Conservation (phyloP, 345 rosid genomes). For the Abelmoschus esculentus region DNA sequence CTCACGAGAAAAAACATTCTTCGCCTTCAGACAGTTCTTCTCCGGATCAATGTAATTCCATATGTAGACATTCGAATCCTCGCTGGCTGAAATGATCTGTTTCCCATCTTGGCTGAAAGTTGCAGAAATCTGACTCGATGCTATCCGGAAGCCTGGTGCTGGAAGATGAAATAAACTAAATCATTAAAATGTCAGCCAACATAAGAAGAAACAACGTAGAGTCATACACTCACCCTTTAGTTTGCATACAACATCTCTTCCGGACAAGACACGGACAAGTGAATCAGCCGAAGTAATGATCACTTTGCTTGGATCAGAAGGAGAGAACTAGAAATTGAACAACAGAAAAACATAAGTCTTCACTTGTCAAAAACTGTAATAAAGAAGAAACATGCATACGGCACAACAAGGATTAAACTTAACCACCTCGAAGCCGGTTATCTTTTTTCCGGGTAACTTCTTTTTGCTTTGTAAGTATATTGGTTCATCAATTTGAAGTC, state of each 20-base stretch:
- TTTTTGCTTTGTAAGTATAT: slow-evolving; percentile 44
- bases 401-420: not conserved
- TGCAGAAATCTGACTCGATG: slow-evolving; percentile 13
- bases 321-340: slow-evolving; percentile 34
- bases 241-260: slow-evolving; percentile 35
- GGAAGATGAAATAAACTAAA: not conserved
- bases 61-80: slow-evolving; percentile 40
- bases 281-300: slow-evolving; percentile 59
- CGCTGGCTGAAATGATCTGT: slow-evolving; percentile 45
- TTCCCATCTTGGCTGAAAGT: slow-evolving; percentile 52
- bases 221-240: slow-evolving; percentile 32
- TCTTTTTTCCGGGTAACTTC: slow-evolving; percentile 44
- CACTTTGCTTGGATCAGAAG: slow-evolving; percentile 46
- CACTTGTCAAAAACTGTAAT: not conserved
- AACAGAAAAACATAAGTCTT: slow-evolving; percentile 7
- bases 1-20: slow-evolving; percentile 32
- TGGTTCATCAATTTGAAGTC: slow-evolving; percentile 28
- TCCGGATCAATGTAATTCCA: slow-evolving; percentile 43
- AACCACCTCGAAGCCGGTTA: slow-evolving; percentile 52
- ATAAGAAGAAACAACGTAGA: not conserved
- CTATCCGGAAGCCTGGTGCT: slow-evolving; percentile 31
- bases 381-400: not conserved
- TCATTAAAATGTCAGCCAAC: too few relatives aligned
- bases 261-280: slow-evolving; percentile 30
- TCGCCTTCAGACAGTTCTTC: slow-evolving; percentile 21